Conservation (phyloP, 108 stramenopile genomes). For the Pseudonitzschia pungens region DNA sequence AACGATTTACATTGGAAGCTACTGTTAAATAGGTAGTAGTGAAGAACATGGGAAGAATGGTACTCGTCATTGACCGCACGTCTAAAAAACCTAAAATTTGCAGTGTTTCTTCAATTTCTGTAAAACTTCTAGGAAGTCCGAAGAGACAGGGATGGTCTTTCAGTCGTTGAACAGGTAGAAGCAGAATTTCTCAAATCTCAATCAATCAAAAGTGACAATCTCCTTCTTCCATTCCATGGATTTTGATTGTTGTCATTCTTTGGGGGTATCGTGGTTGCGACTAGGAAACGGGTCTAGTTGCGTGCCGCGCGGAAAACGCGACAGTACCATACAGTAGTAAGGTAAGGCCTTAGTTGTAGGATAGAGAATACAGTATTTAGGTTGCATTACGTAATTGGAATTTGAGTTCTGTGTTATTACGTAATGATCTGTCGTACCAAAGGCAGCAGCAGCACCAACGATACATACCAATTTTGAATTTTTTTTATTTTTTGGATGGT, state of each 20-base stretch:
- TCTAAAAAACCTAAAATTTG: too few species aligned
- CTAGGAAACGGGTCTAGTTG: not conserved
- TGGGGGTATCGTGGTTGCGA: constrained; percentile 2
- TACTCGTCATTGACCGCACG: too few species aligned
- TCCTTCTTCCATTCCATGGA: not conserved
- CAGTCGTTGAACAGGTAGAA: not conserved
- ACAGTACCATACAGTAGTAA: not conserved
- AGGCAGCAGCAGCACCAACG: not conserved
- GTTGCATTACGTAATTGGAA: not conserved
- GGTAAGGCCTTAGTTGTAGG: too few species aligned
- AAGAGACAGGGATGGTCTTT: too few species aligned
- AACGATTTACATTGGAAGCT: too few species aligned
- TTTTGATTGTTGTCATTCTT: not conserved
- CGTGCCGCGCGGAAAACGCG: constrained; percentile 1
- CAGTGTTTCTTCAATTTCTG: too few species aligned
- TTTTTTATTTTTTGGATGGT: not conserved
- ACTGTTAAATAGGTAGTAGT: too few species aligned
- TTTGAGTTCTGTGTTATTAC: too few species aligned
- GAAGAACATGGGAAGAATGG: too few species aligned
- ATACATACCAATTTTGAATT: not conserved
- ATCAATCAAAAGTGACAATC: not conserved
- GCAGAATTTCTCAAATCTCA: not conserved
- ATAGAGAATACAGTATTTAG: too few species aligned
- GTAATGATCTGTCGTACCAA: too few species aligned
- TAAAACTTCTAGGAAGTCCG: too few species aligned